Evolutionary conservation across 768 basidiomycete species (phyloP).

Genomic region (Lentinula raphanica): DNA sequence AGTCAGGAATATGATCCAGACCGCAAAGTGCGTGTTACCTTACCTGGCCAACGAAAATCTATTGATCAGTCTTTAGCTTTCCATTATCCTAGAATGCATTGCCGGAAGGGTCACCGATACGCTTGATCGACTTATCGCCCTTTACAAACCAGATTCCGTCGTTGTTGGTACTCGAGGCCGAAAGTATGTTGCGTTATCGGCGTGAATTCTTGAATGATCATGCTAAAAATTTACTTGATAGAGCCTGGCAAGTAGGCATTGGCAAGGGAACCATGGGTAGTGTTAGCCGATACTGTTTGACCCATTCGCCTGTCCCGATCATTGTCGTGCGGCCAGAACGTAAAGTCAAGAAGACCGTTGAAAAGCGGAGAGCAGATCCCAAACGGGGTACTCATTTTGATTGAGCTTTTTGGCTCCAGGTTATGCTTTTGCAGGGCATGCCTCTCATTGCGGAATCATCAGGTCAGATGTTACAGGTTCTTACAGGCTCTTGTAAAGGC

Average conservation of each 20-base stretch:
- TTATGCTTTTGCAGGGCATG: too few species aligned
- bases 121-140: slow-evolving; percentile 86
- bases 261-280: slow-evolving; percentile 36
- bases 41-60: not conserved
- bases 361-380: slow-evolving; percentile 83
- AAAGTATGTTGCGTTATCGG: slow-evolving; percentile 28
- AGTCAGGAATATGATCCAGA: slow-evolving; percentile 72
- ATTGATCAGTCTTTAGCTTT: slow-evolving; percentile 44
- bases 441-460: too few species aligned
- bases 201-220: not conserved
- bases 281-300: slow-evolving; percentile 36
- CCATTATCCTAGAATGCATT: slow-evolving; percentile 89
- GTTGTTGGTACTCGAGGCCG: slow-evolving; percentile 88
- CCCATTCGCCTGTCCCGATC: slow-evolving; percentile 57
- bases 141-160: slow-evolving; percentile 88
- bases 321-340: slow-evolving; percentile 91
- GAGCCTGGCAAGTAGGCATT: slow-evolving; percentile 25
- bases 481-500: too few species aligned
- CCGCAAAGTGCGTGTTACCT: slow-evolving; percentile 53
- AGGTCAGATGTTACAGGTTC: too few species aligned
- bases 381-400: slow-evolving; percentile 84
- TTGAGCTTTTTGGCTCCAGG: not conserved
- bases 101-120: slow-evolving; percentile 87
- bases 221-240: slow-evolving; percentile 20
- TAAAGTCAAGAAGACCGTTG: slow-evolving; percentile 78